phyloP scores from a whole-genome alignment of 2,329 filamentous ascomycete genomes.

The Cercospora janseana region DNA sequence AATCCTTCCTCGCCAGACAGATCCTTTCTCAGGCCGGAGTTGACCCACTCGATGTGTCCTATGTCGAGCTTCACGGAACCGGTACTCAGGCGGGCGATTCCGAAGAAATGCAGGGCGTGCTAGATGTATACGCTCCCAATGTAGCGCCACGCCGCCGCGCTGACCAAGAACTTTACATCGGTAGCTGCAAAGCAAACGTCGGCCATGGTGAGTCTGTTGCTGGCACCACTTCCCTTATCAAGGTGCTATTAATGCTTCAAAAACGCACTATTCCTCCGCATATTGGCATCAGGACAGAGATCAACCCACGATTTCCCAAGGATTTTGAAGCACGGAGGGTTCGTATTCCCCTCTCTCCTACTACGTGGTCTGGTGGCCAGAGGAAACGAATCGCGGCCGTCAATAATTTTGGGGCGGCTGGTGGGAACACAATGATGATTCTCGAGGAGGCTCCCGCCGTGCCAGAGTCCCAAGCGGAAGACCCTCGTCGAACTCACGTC shows the following conservation, averaged over 20 bases:
- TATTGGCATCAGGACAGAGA: slow-evolving; percentile 2
- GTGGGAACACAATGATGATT: slow-evolving; percentile 39
- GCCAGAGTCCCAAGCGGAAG: neutral
- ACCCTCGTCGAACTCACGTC: slow-evolving; percentile 3
- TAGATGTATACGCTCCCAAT: neutral
- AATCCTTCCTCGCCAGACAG: neutral
- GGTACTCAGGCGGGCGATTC: slow-evolving; percentile 19
- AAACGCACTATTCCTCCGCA: slow-evolving; percentile 37
- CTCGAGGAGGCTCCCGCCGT: slow-evolving; percentile 28
- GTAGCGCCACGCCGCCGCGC: neutral
- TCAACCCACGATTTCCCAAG: too few species aligned
- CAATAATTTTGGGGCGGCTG: slow-evolving; percentile 43
- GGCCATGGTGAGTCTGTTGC: slow-evolving; percentile 41
- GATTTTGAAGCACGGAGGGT: too few species aligned
- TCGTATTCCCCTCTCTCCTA: too few species aligned
- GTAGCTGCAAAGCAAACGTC: slow-evolving; percentile 38
- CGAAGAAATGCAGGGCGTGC: slow-evolving; percentile 10
- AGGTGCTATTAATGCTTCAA: slow-evolving; percentile 39
- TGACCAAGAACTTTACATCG: slow-evolving; percentile 30
- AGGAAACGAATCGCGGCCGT: too few species aligned
- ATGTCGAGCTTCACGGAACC: slow-evolving; percentile 21
- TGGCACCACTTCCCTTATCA: slow-evolving; percentile 36
- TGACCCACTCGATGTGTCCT: neutral
- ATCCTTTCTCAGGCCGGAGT: slow-evolving; percentile 17
- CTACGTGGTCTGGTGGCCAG: too few species aligned